Base-by-base conservation (phyloP, 2,329 filamentous ascomycete species). In the Alternaria alternata region DNA sequence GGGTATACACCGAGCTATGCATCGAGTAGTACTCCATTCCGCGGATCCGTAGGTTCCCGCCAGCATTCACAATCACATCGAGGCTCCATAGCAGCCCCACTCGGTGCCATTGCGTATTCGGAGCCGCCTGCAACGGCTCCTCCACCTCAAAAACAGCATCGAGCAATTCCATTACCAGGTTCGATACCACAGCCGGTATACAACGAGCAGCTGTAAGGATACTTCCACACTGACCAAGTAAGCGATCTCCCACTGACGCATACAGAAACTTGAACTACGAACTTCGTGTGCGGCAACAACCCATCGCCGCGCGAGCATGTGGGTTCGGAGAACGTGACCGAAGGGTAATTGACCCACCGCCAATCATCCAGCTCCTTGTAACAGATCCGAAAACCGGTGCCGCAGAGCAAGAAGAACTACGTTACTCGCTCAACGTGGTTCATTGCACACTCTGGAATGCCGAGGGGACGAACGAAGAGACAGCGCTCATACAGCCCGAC, bases 251-350 rank as follows among this genome's bases (percentile, higher is more conserved):
- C 53, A 48, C 71, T 76, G 49, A 77, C 65, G 47, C 6, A 51
- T 46, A 26, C 61, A 78, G 76, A 43, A 75, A 78, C 57, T 67
- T 78, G 41, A 77, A 79, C 55, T 84, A 83, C 68, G 77, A 79
- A 49, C 84, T 92, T 57, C 81, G 77, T 44, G 87, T 94, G 63
- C 88, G 92, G 51, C 92, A 95, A 76, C 91, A 94, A 71, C 92
- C 92, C 8, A 83, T 88, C 18, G 91, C 91, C 1, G 92, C 92
- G 54, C 85, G 92, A 67, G 91, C 91, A 42, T 95, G 92, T 71
- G 92, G 92, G 1, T 94, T 93, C 75, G 92, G 92, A 61, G 92
- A 94, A 78, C 85, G 91, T 65, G 92, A 95, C 73, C 87, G 92
- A 39, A 86, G 92, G 63, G 91, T 93, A 16, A 91, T 95, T 64